A percentile compares a stretch with the other conserved stretches of the same genome.
Conservation (phyloP, 768 basidiomycete species). For the Rhodotorula graminis region DNA sequence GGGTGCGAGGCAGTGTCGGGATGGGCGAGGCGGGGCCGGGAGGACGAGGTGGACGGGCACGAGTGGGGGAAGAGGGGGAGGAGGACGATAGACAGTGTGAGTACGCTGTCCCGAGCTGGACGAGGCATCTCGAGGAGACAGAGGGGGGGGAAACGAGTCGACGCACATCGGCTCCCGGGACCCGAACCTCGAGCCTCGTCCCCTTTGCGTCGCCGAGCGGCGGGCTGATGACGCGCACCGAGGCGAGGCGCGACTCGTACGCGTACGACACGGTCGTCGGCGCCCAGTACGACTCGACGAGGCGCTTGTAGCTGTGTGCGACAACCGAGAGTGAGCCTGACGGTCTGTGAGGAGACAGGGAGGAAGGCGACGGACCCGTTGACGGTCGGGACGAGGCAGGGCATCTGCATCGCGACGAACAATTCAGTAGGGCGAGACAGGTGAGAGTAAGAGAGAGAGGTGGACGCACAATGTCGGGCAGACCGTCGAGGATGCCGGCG, state of each 20-base stretch:
- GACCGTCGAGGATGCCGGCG: constrained; percentile 83
- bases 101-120: too few species aligned
- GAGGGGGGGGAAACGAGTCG: not conserved
- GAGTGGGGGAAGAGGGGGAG: too few species aligned
- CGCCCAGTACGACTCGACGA: constrained; percentile 56
- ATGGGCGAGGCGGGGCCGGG: too few species aligned
- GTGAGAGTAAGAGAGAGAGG: not conserved
- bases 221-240: constrained; percentile 84
- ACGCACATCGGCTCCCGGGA: constrained; percentile 23
- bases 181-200: constrained; percentile 74
- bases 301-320: constrained; percentile 94
- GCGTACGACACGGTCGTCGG: constrained; percentile 60
- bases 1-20: not conserved
- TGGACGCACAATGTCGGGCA: constrained; percentile 70
- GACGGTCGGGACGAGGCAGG: constrained; percentile 47
- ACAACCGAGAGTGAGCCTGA: too few species aligned
- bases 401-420: constrained; percentile 60
- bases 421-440: not conserved
- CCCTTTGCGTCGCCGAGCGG: constrained; percentile 75
- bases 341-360: too few species aligned
- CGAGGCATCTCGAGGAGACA: not conserved
- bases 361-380: constrained; percentile 35
- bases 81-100: too few species aligned
- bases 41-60: too few species aligned
- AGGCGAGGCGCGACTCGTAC: constrained; percentile 89